Percentiles rank a stretch among this genome's conserved stretches.
These are phyloP conservation scores for Paralagenidium karlingii DNA, from an alignment of 352 stramenopile genomes.

Conservation along the genomic window DNA sequence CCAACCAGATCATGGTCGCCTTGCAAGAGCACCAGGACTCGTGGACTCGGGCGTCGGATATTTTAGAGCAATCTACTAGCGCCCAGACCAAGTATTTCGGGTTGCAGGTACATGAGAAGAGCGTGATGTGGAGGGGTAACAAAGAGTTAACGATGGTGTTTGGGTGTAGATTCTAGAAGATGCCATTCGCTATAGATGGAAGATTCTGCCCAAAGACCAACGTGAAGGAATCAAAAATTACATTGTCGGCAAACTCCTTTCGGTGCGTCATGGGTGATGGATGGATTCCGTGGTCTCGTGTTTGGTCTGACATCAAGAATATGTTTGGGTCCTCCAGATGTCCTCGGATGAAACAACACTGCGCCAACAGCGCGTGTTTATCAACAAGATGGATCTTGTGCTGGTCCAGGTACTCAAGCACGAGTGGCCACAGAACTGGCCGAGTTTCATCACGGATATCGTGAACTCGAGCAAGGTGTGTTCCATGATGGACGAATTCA, in stretches of 20 bases:
- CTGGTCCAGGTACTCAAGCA: conserved; percentile 95
- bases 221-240: conserved; percentile 98
- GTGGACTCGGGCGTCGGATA: conserved; percentile 90
- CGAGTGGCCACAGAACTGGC: conserved; percentile 99
- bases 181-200: conserved; percentile 95
- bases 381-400: conserved; percentile 95
- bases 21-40: conserved; percentile 89
- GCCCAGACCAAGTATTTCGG: conserved; percentile 89
- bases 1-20: conserved; percentile 90
- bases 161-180: conserved; percentile 91
- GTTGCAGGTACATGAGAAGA: conserved; percentile 40
- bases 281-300: conserved; percentile 1
- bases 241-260: conserved; percentile 94
- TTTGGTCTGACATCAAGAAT: conserved; percentile 1
- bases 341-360: conserved; percentile 85
- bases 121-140: not conserved
- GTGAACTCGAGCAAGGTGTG: conserved; percentile 86
- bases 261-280: conserved; percentile 22
- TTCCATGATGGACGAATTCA: not conserved
- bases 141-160: not conserved
- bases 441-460: conserved; percentile 96
- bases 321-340: conserved; percentile 22
- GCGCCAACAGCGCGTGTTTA: conserved; percentile 87
- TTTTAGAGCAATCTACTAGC: conserved; percentile 91
- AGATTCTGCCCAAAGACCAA: conserved; percentile 93